A percentile compares a stretch with the other conserved stretches of the same genome.
Evolutionary conservation across 108 stramenopile species (phyloP).

Genomic region (Schizochytrium sp.): DNA sequence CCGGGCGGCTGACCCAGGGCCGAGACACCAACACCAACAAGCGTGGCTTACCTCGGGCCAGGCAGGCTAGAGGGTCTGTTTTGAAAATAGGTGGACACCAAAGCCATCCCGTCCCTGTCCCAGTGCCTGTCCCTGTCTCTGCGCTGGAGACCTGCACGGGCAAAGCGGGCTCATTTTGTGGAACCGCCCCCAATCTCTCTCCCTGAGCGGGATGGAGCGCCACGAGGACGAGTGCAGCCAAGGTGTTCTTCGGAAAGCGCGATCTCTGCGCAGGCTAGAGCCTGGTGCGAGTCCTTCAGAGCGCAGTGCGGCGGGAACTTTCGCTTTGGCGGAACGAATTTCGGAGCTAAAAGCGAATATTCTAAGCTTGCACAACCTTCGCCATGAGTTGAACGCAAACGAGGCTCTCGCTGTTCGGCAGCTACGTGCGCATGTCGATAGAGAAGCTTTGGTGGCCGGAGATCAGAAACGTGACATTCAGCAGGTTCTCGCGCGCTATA

Average conservation of each 20-base stretch:
- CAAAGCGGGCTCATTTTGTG: no score
- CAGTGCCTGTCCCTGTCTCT: no score
- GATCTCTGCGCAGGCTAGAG: not conserved
- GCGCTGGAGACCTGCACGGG: no score
- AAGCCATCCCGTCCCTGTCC: no score
- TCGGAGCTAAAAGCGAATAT: not conserved
- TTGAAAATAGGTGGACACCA: no score
- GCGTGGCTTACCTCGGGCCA: no score
- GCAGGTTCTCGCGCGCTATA: not conserved
- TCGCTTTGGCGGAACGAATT: not conserved
- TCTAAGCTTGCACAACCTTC: not conserved
- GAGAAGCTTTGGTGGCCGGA: not conserved
- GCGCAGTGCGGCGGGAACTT: not conserved
- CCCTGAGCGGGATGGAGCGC: not conserved
- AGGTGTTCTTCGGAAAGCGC: not conserved
- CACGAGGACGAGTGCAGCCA: not conserved
- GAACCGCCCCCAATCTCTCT: no score
- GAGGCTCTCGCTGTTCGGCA: not conserved
- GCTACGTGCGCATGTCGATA: not conserved
- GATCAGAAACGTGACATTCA: not conserved
- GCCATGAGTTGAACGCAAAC: not conserved
- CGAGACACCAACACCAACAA: no score
- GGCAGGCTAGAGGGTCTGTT: no score
- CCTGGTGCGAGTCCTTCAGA: not conserved
- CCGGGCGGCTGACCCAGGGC: no score